phyloP scores from a whole-genome alignment of 441 rosid genomes.

The Pelargonium fulgidum region DNA sequence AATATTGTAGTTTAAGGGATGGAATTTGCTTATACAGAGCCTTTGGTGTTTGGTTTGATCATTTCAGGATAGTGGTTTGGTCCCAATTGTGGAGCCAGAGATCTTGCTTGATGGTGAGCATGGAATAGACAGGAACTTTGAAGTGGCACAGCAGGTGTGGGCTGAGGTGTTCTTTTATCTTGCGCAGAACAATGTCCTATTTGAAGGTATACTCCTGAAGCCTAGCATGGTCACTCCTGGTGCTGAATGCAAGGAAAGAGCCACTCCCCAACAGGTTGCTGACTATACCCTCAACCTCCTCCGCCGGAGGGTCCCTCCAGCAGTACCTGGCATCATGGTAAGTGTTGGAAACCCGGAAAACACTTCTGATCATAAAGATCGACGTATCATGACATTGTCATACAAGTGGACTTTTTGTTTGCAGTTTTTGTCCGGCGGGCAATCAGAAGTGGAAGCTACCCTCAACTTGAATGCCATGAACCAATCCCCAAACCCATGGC shows the following conservation, averaged over 20 bases:
- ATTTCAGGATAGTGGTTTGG: conserved; percentile 80
- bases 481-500: conserved; percentile 98
- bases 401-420: no score
- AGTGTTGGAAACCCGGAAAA: background rate
- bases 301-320: conserved; percentile 86
- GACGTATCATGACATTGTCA: no score
- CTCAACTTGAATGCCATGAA: conserved; percentile 90
- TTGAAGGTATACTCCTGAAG: conserved; percentile 91
- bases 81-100: conserved; percentile 98
- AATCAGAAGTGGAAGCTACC: conserved; percentile 90
- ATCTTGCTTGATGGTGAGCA: conserved; percentile 97
- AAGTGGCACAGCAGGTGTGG: conserved; percentile 98
- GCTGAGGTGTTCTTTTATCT: conserved; percentile 90
- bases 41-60: conserved; percentile 1
- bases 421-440: conserved; percentile 97
- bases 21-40: no score
- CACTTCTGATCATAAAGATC: no score
- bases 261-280: conserved; percentile 82
- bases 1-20: no score
- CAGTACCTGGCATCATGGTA: conserved; percentile 97
- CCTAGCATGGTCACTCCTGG: conserved; percentile 99
- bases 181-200: conserved; percentile 81
- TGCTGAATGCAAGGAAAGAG: conserved; percentile 88
- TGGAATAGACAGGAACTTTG: conserved; percentile 85
- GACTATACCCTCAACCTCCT: conserved; percentile 85